These are phyloP conservation scores for Helenozyma baotianmanensis DNA, from an alignment of 805 yeast species.

Conservation along the genomic window DNA sequence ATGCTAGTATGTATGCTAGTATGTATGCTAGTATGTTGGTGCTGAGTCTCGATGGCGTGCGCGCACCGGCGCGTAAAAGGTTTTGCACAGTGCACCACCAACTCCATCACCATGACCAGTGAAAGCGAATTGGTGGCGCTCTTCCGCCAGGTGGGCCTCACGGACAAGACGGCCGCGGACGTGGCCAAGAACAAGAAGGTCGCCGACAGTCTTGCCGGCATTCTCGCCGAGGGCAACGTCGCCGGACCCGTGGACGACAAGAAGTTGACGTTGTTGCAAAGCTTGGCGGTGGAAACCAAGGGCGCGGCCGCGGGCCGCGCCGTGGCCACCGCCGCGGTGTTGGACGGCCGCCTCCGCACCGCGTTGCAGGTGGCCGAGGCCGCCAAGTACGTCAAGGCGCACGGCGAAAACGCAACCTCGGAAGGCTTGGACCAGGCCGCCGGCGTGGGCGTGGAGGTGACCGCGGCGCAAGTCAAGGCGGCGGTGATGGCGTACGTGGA, in stretches of 20 bases:
- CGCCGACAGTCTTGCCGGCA: conserved; percentile 58
- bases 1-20: too few relatives aligned
- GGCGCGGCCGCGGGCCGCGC: conserved; percentile 41
- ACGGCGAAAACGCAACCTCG: conserved; percentile 40
- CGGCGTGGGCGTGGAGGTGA: conserved; percentile 78
- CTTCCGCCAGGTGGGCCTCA: conserved; percentile 55
- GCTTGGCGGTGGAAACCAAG: conserved; percentile 70
- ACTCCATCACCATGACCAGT: conserved; percentile 8
- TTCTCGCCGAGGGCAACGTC: conserved; percentile 43
- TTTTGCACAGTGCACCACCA: too few relatives aligned
- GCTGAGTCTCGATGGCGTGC: too few relatives aligned
- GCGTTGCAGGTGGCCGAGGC: conserved; percentile 78
- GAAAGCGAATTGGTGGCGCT: conserved; percentile 30
- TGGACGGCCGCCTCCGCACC: conserved; percentile 59
- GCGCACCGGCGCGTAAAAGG: too few relatives aligned
- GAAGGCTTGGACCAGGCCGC: conserved; percentile 53
- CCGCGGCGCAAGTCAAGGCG: conserved; percentile 57
- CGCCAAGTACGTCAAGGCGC: conserved; percentile 60
- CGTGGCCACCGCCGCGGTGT: conserved; percentile 56
- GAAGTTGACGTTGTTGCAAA: conserved; percentile 63
- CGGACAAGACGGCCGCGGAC: conserved; percentile 72
- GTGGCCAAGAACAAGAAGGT: conserved; percentile 84
- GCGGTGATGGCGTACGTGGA: conserved; percentile 59
- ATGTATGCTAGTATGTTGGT: too few relatives aligned
- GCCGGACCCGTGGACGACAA: conserved; percentile 41